phyloP scores from a whole-genome alignment of 2,329 filamentous ascomycete species.

The Cladosporium halotolerans region DNA sequence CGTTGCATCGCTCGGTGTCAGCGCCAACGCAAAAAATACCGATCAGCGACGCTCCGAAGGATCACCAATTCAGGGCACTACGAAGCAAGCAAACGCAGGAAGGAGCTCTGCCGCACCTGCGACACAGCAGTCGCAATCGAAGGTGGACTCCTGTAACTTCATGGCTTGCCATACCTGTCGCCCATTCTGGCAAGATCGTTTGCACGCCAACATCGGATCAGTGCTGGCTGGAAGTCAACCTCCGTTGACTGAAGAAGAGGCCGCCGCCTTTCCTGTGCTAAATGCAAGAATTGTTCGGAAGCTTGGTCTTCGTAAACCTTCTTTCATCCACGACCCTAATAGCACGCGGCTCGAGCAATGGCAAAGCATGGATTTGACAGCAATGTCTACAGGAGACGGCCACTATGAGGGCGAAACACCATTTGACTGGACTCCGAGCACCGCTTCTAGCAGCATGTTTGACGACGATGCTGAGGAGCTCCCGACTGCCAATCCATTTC shows the following conservation, averaged over 20 bases:
- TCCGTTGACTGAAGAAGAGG: constrained; percentile 29
- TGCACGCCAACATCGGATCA: constrained; percentile 40
- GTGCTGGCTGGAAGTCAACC: constrained; percentile 34
- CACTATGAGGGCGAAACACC: constrained; percentile 18
- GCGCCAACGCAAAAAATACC: constrained; percentile 12
- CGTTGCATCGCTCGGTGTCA: constrained; percentile 22
- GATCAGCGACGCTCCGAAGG: not conserved
- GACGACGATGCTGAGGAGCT: constrained; percentile 15
- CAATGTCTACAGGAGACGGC: constrained; percentile 16
- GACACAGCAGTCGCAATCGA: not conserved
- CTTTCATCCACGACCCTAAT: constrained; percentile 1
- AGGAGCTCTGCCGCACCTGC: not conserved
- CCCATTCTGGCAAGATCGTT: constrained; percentile 43
- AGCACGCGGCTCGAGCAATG: constrained; percentile 2
- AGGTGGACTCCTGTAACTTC: constrained; percentile 34
- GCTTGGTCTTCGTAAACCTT: constrained; percentile 27
- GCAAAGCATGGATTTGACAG: constrained; percentile 25
- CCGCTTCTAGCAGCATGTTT: constrained; percentile 14
- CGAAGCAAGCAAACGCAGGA: not conserved
- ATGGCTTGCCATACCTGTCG: constrained; percentile 46
- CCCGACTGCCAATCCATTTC: constrained; percentile 17
- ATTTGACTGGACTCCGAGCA: constrained; percentile 23
- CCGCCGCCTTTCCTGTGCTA: constrained; percentile 30
- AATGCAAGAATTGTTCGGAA: constrained; percentile 30
- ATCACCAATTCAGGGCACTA: not conserved